Evolutionary conservation across 495 filamentous ascomycete genomes (phyloP).

Genomic region (Letharia lupina): DNA sequence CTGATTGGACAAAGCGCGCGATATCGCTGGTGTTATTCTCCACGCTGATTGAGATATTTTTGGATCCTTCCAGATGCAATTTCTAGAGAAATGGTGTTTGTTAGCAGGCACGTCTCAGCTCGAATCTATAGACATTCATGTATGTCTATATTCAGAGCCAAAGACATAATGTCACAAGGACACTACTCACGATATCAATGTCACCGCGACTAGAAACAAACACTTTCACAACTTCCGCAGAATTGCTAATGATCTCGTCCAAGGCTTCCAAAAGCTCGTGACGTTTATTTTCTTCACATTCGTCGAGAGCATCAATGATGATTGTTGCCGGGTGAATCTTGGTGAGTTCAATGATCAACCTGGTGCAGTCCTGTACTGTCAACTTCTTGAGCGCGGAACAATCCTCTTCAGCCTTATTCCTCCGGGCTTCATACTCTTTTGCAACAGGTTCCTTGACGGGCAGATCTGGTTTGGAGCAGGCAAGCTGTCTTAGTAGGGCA

Average conservation of each 20-base stretch:
- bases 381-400: conserved; percentile 11
- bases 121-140: not conserved
- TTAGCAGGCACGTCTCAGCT: not conserved
- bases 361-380: conserved; percentile 24
- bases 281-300: conserved; percentile 32
- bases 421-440: conserved; percentile 1
- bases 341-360: conserved; percentile 23
- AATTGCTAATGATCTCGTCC: conserved; percentile 26
- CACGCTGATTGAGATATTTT: conserved; percentile 33
- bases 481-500: conserved; percentile 34
- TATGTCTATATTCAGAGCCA: not conserved
- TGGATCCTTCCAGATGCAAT: conserved; percentile 24
- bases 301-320: conserved; percentile 42
- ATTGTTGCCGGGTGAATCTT: conserved; percentile 27
- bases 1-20: conserved; percentile 24
- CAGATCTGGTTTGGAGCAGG: conserved; percentile 15
- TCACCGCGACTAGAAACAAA: conserved; percentile 42
- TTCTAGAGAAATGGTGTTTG: conserved; percentile 19
- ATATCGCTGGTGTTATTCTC: conserved; percentile 30
- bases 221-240: conserved; percentile 32
- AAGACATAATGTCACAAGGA: conserved; percentile 7
- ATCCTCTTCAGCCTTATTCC: conserved; percentile 1
- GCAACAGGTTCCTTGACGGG: not conserved
- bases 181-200: conserved; percentile 26
- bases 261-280: conserved; percentile 30